These are phyloP conservation scores for Malbranchea zuffiana DNA, from an alignment of 2,329 filamentous ascomycete species.

Conservation along the genomic window DNA sequence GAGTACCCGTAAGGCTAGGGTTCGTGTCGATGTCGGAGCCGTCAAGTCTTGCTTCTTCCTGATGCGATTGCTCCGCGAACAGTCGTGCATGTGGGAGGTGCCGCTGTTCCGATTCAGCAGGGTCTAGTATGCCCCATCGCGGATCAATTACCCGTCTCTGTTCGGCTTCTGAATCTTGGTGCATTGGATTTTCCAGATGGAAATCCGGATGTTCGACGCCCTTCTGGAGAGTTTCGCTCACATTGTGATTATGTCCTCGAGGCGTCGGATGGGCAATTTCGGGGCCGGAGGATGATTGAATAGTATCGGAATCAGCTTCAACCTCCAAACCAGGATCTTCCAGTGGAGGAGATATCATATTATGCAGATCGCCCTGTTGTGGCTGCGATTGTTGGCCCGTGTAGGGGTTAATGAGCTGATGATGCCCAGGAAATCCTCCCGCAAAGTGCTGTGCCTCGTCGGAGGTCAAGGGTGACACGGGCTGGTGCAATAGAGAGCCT, in stretches of 20 bases:
- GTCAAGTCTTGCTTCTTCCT: slow-evolving; percentile 36
- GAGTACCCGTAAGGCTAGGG: slow-evolving; percentile 55
- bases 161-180: slow-evolving; percentile 66
- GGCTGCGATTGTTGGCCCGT: slow-evolving; percentile 21
- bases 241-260: slow-evolving; percentile 56
- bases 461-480: slow-evolving; percentile 51
- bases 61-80: slow-evolving; percentile 22
- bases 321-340: slow-evolving; percentile 10
- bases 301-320: slow-evolving; percentile 13
- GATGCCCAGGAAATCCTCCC: slow-evolving; percentile 18
- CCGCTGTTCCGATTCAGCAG: slow-evolving; percentile 15
- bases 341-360: slow-evolving; percentile 10
- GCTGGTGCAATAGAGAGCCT: slow-evolving; percentile 46
- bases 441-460: slow-evolving; percentile 37
- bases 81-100: slow-evolving; percentile 27
- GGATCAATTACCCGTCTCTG: slow-evolving; percentile 38
- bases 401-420: slow-evolving; percentile 9
- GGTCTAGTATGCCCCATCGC: slow-evolving; percentile 29
- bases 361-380: slow-evolving; percentile 8
- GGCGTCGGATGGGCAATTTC: slow-evolving; percentile 52
- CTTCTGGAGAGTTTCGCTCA: slow-evolving; percentile 66
- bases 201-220: slow-evolving; percentile 81
- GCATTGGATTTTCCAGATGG: slow-evolving; percentile 67
- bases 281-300: slow-evolving; percentile 13
- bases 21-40: slow-evolving; percentile 61